Evolutionary conservation across 495 filamentous ascomycete genomes (phyloP), one percentile per base, ranked within the genome.

Genomic region (Penicillium waksmanii): DNA sequence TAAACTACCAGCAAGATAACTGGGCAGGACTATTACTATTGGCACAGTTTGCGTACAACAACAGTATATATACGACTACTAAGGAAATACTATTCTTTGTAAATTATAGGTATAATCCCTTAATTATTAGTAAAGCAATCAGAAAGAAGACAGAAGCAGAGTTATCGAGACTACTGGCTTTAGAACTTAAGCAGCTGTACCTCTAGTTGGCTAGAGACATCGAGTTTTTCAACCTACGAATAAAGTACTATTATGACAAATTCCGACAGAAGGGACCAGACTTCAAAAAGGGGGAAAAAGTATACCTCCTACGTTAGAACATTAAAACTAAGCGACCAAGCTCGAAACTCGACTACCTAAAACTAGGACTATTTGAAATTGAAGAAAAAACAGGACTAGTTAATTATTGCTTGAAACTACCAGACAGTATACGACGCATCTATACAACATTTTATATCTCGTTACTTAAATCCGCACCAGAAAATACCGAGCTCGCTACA

Each of bases 1-100:
- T 60, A n/a, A 66, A 65, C 35, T 72, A 70, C 55, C 49, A 58
- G 1, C 63, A 77, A 31, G 49, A 73, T 44, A 46, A 77, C 56
- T 78, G 56, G 72, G 40, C 47, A 0, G 46, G 57, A 38, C 64
- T 55, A 50, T 44, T 73, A 17, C 65, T 54, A 11, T 52, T 68
- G 5, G 60, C 63, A 13, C 18, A 77, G 34, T 73, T 76, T 44
- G 55, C 63, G 6, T 56, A 62, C 27, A 74, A 75, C 33, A 66
- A 66, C 5, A 11, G 11, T 1, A 40, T 36, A 15, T 10, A 38
- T 11, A 10, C 9, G 51, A 38, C 13, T 0, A 59, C 43, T 2
- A 43, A 38, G n/a, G 4, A 58, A n/a, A 59, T 47, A 2, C 61
- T 44, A n/a, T 73, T 70, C 55, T 69, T 61, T 21, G 34, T 27